Conservation (phyloP, 768 basidiomycete genomes). For the Boletus rex-veris region DNA sequence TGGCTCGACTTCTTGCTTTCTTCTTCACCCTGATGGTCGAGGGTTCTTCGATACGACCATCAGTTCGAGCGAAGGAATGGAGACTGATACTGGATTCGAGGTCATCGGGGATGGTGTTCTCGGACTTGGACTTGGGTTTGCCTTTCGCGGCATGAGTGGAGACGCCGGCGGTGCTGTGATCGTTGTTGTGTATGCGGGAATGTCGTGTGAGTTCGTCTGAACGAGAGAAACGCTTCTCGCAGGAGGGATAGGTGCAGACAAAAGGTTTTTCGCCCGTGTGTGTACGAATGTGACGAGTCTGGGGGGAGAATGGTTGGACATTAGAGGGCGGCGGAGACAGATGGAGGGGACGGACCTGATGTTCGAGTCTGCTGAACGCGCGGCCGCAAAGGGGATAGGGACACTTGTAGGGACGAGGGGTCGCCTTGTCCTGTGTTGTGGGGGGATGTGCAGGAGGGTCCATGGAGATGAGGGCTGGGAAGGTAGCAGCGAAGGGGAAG, state of each 20-base stretch:
- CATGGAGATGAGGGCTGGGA: conserved; percentile 21
- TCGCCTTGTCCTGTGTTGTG: conserved; percentile 36
- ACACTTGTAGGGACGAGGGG: conserved; percentile 89
- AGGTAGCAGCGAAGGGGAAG: conserved; percentile 10
- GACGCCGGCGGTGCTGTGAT: conserved; percentile 33
- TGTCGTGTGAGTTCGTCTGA: conserved; percentile 99
- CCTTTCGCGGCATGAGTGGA: conserved; percentile 25
- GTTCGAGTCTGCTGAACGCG: conserved; percentile 95
- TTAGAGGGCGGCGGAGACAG: conserved; percentile 8
- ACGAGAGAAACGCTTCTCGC: conserved; percentile 96
- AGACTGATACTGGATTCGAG: conserved; percentile 25
- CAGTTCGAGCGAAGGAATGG: conserved; percentile 22
- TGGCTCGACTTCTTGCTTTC: conserved; percentile 75
- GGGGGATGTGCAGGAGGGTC: conserved; percentile 13
- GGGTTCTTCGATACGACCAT: conserved; percentile 22
- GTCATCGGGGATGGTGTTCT: conserved; percentile 25
- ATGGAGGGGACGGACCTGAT: conserved; percentile 61
- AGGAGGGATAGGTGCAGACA: conserved; percentile 85
- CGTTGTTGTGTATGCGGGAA: conserved; percentile 84
- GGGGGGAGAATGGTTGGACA: neutral
- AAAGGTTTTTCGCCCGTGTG: conserved; percentile 99
- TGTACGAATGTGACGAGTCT: conserved; percentile 97
- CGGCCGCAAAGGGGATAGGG: conserved; percentile 87
- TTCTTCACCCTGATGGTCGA: conserved; percentile 52
- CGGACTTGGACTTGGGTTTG: conserved; percentile 30